These are phyloP conservation scores for Podospora appendiculata DNA, from an alignment of 495 filamentous ascomycete species.

Conservation along the genomic window DNA sequence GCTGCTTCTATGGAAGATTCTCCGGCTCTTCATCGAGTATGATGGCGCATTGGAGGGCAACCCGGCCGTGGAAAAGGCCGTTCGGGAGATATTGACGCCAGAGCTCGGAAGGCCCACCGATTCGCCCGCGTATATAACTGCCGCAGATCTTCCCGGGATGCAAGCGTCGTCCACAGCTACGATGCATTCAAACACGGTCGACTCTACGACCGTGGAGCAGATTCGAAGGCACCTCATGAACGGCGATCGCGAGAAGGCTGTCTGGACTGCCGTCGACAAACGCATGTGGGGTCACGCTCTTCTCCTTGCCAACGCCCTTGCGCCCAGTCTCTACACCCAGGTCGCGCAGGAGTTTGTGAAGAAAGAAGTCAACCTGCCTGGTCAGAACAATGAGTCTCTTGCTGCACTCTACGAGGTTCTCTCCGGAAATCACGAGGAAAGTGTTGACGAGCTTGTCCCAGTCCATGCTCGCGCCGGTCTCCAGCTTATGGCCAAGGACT, in stretches of 20 bases:
- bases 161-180: conserved; percentile 11
- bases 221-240: conserved; percentile 64
- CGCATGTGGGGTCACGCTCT: conserved; percentile 95
- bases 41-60: conserved; percentile 79
- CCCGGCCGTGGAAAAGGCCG: conserved; percentile 59
- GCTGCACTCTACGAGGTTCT: conserved; percentile 89
- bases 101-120: conserved; percentile 20
- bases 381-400: conserved; percentile 71
- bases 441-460: conserved; percentile 93
- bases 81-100: conserved; percentile 68
- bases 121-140: conserved; percentile 27
- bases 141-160: conserved; percentile 16
- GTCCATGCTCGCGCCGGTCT: conserved; percentile 85
- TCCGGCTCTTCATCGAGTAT: conserved; percentile 71
- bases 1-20: conserved; percentile 78
- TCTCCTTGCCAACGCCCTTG: conserved; percentile 77
- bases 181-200: conserved; percentile 51
- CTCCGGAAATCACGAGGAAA: conserved; percentile 88
- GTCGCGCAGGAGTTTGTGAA: conserved; percentile 91
- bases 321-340: conserved; percentile 66
- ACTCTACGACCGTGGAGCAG: conserved; percentile 57
- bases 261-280: conserved; percentile 91
- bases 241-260: conserved; percentile 84
- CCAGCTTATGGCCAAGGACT: conserved; percentile 71
- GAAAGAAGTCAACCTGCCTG: conserved; percentile 75